A percentile compares a stretch with the other conserved stretches of the same genome.
These are phyloP conservation scores for Pythium coloratum DNA, from an alignment of 352 stramenopile genomes.

Conservation along the genomic window DNA sequence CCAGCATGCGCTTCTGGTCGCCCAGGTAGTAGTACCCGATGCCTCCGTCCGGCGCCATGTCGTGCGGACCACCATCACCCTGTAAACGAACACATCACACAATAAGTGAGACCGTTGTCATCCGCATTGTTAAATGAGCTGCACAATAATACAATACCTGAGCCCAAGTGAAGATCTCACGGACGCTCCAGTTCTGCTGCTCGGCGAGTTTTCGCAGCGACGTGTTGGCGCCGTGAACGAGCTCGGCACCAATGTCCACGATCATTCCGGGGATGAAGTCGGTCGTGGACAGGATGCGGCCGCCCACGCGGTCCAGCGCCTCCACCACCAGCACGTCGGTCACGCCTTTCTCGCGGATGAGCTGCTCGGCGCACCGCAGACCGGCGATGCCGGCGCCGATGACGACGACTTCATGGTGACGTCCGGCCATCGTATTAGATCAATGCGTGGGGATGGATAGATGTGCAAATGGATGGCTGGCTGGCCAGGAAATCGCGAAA, in stretches of 20 bases:
- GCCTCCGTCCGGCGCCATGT: conserved; percentile 67
- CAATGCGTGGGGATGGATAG: not conserved
- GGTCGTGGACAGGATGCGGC: conserved; percentile 57
- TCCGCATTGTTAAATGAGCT: not conserved
- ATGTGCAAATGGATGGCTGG: not conserved
- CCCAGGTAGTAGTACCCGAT: conserved; percentile 88
- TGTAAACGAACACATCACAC: conserved; percentile 23
- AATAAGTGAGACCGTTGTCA: not conserved
- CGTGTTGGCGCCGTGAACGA: conserved; percentile 77
- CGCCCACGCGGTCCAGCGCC: conserved; percentile 59
- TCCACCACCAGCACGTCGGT: conserved; percentile 76
- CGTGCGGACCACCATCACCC: conserved; percentile 75
- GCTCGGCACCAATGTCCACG: conserved; percentile 73
- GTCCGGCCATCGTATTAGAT: conserved; percentile 4
- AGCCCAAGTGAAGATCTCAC: conserved; percentile 86
- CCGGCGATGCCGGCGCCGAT: conserved; percentile 69
- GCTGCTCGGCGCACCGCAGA: conserved; percentile 62
- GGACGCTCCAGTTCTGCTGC: conserved; percentile 61
- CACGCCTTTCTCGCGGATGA: conserved; percentile 56
- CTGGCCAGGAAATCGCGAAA: not conserved
- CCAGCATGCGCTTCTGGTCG: conserved; percentile 81
- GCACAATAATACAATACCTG: conserved; percentile 49
- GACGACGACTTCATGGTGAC: conserved; percentile 57
- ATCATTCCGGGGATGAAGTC: conserved; percentile 74
- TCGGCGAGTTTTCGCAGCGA: conserved; percentile 67